A percentile compares a stretch with the other conserved stretches of the same genome.
phyloP scores from a whole-genome alignment of 2,329 filamentous ascomycete genomes.

The Cladophialophora immunda region DNA sequence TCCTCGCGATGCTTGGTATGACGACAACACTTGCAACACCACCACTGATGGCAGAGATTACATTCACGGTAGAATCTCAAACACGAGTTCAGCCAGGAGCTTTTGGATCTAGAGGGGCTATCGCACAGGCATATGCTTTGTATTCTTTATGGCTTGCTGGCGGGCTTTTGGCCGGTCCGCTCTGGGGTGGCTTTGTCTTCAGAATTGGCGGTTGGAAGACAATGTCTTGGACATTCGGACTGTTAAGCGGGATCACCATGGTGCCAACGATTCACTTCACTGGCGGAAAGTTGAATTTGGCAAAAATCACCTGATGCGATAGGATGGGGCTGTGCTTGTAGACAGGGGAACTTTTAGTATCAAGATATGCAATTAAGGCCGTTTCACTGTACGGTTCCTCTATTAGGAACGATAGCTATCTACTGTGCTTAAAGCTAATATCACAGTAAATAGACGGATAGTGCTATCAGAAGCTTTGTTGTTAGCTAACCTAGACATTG shows the following conservation, averaged over 20 bases:
- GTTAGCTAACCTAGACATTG: neutral
- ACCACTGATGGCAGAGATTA: conserved; percentile 64
- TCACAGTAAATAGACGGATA: neutral
- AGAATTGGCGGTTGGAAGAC: conserved; percentile 46
- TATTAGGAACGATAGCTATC: neutral
- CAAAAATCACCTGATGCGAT: neutral
- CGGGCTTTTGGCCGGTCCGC: conserved; percentile 67
- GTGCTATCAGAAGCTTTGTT: neutral
- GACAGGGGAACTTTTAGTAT: neutral
- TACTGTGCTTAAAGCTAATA: neutral
- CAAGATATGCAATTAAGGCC: neutral
- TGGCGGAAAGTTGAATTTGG: neutral
- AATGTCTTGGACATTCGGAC: conserved; percentile 44
- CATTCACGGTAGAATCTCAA: conserved; percentile 62
- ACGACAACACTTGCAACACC: conserved; percentile 62
- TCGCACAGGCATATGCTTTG: conserved; percentile 70
- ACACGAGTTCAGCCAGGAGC: conserved; percentile 61
- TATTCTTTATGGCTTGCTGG: conserved; percentile 67
- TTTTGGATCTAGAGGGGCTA: conserved; percentile 60
- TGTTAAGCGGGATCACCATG: conserved; percentile 32
- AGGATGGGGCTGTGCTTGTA: neutral
- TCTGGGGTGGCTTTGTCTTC: conserved; percentile 60
- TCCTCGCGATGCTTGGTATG: conserved; percentile 58
- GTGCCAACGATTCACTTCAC: neutral
- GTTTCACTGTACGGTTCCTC: neutral